Base-by-base conservation (phyloP, 306 rosid genomes). In the Castanopsis chinensis region DNA sequence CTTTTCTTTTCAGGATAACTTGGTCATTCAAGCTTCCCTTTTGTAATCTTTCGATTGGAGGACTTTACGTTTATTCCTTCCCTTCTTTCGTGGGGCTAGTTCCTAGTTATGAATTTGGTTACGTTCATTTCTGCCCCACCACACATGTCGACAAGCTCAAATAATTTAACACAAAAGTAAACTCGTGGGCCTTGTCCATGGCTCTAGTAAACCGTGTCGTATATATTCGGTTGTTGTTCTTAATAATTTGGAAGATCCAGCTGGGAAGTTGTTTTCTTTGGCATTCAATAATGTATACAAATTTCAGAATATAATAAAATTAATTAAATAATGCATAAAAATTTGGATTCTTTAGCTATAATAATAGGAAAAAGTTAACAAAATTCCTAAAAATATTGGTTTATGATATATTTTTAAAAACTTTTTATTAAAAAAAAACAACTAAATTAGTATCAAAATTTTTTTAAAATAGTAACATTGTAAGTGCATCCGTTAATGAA, bases 31-130 rank as follows among this genome's bases (percentile, higher is more conserved):
- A 89, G 82, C 87, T 85, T 82, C 77, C 76, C 79, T 54, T 82
- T 80, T 54, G 19, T 33, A 23, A 32, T 76, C 37, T 81, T 78
- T 54, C 5, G 69, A 41, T 41, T 41, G 45, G 45, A 41, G 69
- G 73, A 10, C 33, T 80, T 72, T 59, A 58, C 80, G 73, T 74
- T 78, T 87, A 90, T 91, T 91, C 94, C 83, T 90, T 87, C 64
- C 91, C 78, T 79, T 63, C 65, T 85, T 58, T 75, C 64, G 37
- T 49, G 33, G 69, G 78, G 61, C 69, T 30, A 8, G 45, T 41
- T 41, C 12, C 45, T 41, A 41, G 45, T 41, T 41, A 54, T 79
- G 41, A 73, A 64, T 57, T 57, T 45, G 64, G 55, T 76, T 75
- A 60, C 43, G 10, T 79, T 57, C 76, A 55, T 37, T 78, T 17